These are phyloP conservation scores for Phytophthora hibernalis DNA, from an alignment of 352 stramenopile species.

Conservation along the genomic window DNA sequence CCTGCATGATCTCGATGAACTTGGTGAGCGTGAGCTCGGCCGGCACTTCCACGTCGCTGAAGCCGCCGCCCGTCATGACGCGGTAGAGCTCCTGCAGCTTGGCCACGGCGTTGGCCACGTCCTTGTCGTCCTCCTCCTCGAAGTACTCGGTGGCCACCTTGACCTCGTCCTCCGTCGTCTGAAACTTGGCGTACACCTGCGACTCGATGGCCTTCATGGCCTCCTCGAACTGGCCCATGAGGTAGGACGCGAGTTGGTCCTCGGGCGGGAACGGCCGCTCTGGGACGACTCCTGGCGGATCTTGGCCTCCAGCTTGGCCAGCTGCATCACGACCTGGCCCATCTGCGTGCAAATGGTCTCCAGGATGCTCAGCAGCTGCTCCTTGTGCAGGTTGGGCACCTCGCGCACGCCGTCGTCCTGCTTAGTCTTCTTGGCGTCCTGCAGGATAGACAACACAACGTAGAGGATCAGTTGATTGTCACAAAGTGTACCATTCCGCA, in stretches of 20 bases:
- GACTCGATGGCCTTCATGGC: conserved; percentile 91
- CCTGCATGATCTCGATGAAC: conserved; percentile 92
- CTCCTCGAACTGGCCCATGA: conserved; percentile 92
- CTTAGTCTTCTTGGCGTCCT: conserved; percentile 66
- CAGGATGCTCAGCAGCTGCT: conserved; percentile 87
- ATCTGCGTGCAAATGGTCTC: conserved; percentile 91
- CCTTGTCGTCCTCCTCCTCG: conserved; percentile 88
- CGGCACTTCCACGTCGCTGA: conserved; percentile 84
- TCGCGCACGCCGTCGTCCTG: conserved; percentile 69
- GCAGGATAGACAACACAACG: neutral
- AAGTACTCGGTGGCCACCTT: conserved; percentile 90
- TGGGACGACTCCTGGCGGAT: conserved; percentile 90
- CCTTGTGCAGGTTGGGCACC: conserved; percentile 87
- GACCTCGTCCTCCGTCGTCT: conserved; percentile 89
- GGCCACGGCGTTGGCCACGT: conserved; percentile 81
- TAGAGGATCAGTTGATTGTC: neutral
- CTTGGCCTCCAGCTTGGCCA: conserved; percentile 89
- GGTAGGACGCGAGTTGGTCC: conserved; percentile 86
- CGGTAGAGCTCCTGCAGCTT: conserved; percentile 91
- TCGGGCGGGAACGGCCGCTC: conserved; percentile 83
- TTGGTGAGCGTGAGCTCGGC: conserved; percentile 85
- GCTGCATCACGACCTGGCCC: conserved; percentile 90
- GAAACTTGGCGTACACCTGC: conserved; percentile 90
- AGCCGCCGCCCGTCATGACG: conserved; percentile 86
- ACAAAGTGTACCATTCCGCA: conserved; percentile 3